These are phyloP conservation scores for Scleroderma bovista DNA, from an alignment of 768 basidiomycete genomes.

Conservation along the genomic window DNA sequence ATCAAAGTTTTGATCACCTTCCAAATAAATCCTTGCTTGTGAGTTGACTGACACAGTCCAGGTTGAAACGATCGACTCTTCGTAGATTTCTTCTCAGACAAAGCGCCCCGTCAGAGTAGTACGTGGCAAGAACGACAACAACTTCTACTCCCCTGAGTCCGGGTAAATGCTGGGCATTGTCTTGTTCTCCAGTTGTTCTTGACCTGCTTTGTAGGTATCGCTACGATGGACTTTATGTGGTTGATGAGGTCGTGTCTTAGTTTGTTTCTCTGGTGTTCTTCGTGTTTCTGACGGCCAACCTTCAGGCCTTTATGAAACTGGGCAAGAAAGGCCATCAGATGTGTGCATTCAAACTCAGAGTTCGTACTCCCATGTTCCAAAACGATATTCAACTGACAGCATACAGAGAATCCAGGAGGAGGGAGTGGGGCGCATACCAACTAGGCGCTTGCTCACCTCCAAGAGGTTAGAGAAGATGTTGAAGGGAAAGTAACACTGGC, in stretches of 20 bases:
- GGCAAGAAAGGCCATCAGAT: conserved; percentile 20
- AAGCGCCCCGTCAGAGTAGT: conserved; percentile 34
- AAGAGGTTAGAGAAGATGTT: conserved; percentile 11
- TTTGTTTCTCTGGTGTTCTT: neutral
- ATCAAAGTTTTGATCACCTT: conserved; percentile 20
- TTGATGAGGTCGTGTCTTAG: conserved; percentile 15
- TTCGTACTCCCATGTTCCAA: neutral
- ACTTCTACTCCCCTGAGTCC: conserved; percentile 12
- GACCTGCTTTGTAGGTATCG: conserved; percentile 16
- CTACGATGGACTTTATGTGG: conserved; percentile 29
- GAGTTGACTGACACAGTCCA: neutral
- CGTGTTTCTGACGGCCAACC: conserved; percentile 2
- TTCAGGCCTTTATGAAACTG: conserved; percentile 9
- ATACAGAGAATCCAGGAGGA: conserved; percentile 22
- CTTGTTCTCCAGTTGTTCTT: neutral
- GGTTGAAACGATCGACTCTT: neutral
- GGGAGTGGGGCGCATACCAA: conserved; percentile 14
- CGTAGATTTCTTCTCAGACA: conserved; percentile 25
- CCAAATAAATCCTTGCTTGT: conserved; percentile 19
- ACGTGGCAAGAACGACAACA: conserved; percentile 22
- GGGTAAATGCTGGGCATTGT: conserved; percentile 15
- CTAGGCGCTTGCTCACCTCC: conserved; percentile 12
- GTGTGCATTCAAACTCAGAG: conserved; percentile 28
- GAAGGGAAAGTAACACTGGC: conserved; percentile 3
- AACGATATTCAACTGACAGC: neutral